These are phyloP conservation scores for Cucurbita pepo DNA, from an alignment of 306 rosid species.

Conservation along the genomic window DNA sequence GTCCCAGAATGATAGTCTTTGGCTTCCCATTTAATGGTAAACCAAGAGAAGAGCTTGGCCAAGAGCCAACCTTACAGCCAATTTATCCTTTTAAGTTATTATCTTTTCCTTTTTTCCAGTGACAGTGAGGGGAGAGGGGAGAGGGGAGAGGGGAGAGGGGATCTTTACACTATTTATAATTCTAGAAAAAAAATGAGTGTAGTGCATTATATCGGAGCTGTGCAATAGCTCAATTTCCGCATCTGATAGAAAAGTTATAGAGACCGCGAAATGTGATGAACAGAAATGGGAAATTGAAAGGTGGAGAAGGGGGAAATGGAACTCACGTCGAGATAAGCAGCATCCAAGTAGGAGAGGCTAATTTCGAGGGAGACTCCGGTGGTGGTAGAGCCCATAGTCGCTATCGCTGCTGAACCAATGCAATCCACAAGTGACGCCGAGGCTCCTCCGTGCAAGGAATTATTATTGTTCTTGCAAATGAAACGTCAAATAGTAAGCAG, in stretches of 20 bases:
- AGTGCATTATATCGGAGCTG: neutral
- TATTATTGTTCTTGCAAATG: slow-evolving; percentile 32
- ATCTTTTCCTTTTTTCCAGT: neutral
- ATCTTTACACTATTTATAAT: neutral
- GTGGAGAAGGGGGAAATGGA: neutral
- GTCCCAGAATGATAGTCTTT: too few relatives aligned
- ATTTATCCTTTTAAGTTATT: neutral
- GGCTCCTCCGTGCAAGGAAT: slow-evolving; percentile 75
- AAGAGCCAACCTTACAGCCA: too few relatives aligned
- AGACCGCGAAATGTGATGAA: neutral
- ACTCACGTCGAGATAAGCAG: slow-evolving; percentile 61
- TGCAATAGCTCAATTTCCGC: neutral
- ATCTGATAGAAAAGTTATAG: neutral
- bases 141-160: too few relatives aligned
- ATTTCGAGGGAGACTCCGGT: slow-evolving; percentile 76
- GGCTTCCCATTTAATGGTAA: too few relatives aligned
- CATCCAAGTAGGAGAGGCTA: slow-evolving; percentile 59
- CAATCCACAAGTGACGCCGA: slow-evolving; percentile 70
- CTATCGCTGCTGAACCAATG: slow-evolving; percentile 58
- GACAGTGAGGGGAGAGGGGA: neutral
- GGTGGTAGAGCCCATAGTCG: slow-evolving; percentile 25
- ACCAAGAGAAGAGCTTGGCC: too few relatives aligned
- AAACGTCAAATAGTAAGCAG: neutral
- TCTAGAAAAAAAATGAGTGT: neutral
- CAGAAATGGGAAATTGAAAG: neutral